A percentile compares a stretch with the other conserved stretches of the same genome.
These are phyloP conservation scores for Raddia guianensis DNA, from an alignment of 176 grass and related monocot species.

Conservation along the genomic window DNA sequence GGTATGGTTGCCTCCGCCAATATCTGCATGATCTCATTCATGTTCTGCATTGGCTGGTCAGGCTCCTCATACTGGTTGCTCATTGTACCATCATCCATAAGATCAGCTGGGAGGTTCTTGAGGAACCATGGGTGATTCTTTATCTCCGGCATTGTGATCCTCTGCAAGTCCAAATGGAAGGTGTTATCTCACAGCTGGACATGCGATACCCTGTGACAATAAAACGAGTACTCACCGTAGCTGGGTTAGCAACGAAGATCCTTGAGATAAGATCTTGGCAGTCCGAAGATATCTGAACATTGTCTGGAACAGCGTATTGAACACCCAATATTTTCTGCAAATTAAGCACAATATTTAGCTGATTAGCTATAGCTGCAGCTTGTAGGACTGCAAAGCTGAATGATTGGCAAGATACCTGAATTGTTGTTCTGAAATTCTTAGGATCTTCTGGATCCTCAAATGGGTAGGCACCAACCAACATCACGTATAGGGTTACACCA, in stretches of 20 bases:
- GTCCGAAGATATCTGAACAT: constrained; percentile 56
- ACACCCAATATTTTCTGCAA: constrained; percentile 69
- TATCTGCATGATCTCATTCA: constrained; percentile 81
- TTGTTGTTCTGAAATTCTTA: constrained; percentile 66
- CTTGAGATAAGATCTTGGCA: constrained; percentile 55
- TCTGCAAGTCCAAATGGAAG: constrained; percentile 42
- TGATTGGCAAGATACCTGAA: constrained; percentile 53
- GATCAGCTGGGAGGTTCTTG: constrained; percentile 68
- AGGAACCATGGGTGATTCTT: constrained; percentile 70
- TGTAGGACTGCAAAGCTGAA: not conserved
- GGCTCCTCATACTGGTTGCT: constrained; percentile 66
- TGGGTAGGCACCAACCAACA: constrained; percentile 82
- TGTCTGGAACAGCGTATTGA: constrained; percentile 68
- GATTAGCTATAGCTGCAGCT: not conserved
- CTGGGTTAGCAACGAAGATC: constrained; percentile 63
- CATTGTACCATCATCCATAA: constrained; percentile 58
- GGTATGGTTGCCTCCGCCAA: constrained; percentile 71
- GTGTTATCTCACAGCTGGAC: constrained; percentile 9
- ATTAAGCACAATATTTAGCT: constrained; percentile 21
- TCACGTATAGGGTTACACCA: constrained; percentile 82
- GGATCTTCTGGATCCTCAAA: constrained; percentile 72
- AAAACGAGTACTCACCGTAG: constrained; percentile 39
- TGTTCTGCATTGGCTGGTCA: constrained; percentile 75
- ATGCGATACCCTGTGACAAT: not conserved
- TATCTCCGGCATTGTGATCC: constrained; percentile 85